Conservation (phyloP, 2,329 filamentous ascomycete species). For the Trichoderma pleuroti region DNA sequence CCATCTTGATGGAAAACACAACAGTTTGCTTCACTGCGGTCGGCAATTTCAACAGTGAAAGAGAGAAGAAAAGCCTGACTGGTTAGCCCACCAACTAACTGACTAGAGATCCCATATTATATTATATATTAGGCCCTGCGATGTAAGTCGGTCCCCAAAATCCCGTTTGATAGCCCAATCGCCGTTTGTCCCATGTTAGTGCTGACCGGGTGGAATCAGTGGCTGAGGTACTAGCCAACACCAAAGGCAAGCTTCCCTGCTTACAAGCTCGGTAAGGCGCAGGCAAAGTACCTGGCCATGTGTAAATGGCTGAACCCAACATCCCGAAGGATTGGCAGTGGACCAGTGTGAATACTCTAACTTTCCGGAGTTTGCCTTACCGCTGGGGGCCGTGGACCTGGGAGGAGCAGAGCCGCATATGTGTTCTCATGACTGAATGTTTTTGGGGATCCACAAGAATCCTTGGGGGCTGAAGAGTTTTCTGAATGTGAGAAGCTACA, state of each 20-base stretch:
- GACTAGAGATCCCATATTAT: background rate
- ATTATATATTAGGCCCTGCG: background rate
- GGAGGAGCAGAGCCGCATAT: background rate
- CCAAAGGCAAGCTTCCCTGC: background rate
- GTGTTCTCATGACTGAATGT: background rate
- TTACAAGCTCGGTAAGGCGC: conserved; percentile 5
- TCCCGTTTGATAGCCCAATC: background rate
- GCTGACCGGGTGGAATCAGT: conserved; percentile 14
- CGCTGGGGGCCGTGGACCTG: background rate
- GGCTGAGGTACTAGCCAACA: background rate
- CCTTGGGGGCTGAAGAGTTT: background rate
- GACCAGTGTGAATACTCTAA: background rate
- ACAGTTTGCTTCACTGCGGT: background rate
- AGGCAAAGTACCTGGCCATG: background rate
- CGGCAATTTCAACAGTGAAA: background rate
- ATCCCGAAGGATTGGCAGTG: background rate
- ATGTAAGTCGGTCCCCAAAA: background rate
- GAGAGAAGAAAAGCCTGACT: background rate
- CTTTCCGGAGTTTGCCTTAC: background rate
- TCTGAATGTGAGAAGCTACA: background rate
- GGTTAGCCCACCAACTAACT: background rate
- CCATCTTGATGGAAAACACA: conserved; percentile 2
- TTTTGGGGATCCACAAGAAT: background rate
- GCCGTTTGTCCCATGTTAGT: background rate
- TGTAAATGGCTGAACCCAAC: background rate